Evolutionary conservation across 805 yeast species (phyloP).

Genomic region (Myxozyma vanderwaltii): DNA sequence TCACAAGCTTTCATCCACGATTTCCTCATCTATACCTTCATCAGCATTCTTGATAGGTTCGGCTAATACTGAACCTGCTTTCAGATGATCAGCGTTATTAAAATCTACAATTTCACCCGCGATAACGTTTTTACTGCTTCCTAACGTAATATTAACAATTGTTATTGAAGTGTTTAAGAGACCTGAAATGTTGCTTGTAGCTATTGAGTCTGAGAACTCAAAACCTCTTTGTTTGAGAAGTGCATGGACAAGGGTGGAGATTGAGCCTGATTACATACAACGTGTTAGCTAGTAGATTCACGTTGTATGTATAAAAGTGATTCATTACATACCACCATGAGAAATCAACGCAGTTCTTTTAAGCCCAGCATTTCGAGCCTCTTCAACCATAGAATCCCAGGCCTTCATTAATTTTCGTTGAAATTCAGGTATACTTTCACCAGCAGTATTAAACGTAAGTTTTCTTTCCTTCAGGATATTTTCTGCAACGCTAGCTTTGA

Average conservation of each 20-base stretch:
- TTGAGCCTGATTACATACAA: conserved; percentile 12
- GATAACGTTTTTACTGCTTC: conserved; percentile 3
- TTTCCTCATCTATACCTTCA: conserved; percentile 22
- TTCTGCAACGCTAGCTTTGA: conserved; percentile 1
- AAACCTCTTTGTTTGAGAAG: conserved; percentile 17
- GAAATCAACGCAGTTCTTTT: conserved; percentile 21
- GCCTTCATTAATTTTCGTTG: conserved; percentile 13
- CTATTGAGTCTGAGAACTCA: conserved; percentile 13
- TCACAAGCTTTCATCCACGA: conserved; percentile 19
- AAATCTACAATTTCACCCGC: conserved; percentile 27
- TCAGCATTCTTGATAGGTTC: neutral
- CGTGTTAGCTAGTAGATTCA: neutral
- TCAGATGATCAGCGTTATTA: conserved; percentile 23
- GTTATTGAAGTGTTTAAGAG: conserved; percentile 27
- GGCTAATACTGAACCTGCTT: neutral
- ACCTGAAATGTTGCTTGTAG: conserved; percentile 9
- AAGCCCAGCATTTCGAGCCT: conserved; percentile 12
- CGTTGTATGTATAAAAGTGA: neutral
- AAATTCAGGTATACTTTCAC: conserved; percentile 13
- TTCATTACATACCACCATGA: conserved; percentile 23
- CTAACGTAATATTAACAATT: conserved; percentile 19
- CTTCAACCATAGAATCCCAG: conserved; percentile 22
- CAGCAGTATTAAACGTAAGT: conserved; percentile 18
- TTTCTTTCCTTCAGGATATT: conserved; percentile 11
- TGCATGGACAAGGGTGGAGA: conserved; percentile 20